phyloP scores from a whole-genome alignment of 768 basidiomycete species.

The Hysterangium stoloniferum region DNA sequence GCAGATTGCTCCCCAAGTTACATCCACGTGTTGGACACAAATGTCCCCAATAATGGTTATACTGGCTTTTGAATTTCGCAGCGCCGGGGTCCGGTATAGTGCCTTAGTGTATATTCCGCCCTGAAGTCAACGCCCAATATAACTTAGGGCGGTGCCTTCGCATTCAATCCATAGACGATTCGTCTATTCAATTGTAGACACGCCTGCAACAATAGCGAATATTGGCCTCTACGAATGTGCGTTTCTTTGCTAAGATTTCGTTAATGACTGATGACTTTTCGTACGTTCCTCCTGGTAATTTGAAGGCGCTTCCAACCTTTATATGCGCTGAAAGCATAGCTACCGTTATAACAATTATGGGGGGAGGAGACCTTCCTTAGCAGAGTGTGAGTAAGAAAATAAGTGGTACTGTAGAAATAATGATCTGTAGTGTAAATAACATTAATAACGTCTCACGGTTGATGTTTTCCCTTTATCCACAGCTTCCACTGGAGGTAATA shows the following conservation, averaged over 20 bases:
- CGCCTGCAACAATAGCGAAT: constrained; percentile 41
- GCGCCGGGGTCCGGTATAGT: constrained; percentile 36
- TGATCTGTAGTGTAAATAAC: too few relatives aligned
- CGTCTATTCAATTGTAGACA: constrained; percentile 37
- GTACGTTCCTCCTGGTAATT: constrained; percentile 34
- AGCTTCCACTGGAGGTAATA: too few relatives aligned
- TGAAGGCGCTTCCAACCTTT: constrained; percentile 26
- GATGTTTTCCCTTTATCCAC: too few relatives aligned
- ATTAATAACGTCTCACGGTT: too few relatives aligned
- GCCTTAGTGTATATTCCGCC: too few relatives aligned
- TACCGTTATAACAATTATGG: constrained; percentile 39
- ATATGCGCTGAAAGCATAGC: constrained; percentile 46
- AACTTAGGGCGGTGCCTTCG: constrained; percentile 41
- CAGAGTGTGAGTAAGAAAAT: constrained; percentile 31
- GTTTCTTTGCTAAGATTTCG: constrained; percentile 9
- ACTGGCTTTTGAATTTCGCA: constrained; percentile 42
- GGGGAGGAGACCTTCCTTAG: constrained; percentile 36
- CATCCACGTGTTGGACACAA: constrained; percentile 42
- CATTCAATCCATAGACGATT: constrained; percentile 42
- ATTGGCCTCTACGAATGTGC: constrained; percentile 48
- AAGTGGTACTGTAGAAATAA: too few relatives aligned
- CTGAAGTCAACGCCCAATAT: constrained; percentile 16
- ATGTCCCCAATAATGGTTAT: constrained; percentile 38
- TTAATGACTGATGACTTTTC: neutral
- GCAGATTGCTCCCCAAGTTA: constrained; percentile 46